Evolutionary conservation across 257 asterid species (phyloP).

Genomic region (Solanum bulbocastanum): DNA sequence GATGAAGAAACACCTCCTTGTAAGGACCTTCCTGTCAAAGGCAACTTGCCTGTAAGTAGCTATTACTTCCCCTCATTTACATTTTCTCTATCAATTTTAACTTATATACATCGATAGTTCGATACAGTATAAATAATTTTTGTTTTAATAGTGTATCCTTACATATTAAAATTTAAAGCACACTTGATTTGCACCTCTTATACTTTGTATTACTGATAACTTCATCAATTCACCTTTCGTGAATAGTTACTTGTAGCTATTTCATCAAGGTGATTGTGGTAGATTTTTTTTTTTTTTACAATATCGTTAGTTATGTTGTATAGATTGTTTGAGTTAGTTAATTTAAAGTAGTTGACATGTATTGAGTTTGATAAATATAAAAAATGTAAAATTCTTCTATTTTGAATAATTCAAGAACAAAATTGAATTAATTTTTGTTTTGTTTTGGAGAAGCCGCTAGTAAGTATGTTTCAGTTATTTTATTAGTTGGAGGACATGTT

Average conservation of each 20-base stretch:
- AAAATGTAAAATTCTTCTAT: background rate
- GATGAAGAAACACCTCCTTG: background rate
- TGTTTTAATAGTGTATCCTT: background rate
- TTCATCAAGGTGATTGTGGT: background rate
- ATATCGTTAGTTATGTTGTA: background rate
- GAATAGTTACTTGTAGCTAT: background rate
- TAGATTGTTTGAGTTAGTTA: background rate
- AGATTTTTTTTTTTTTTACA: too few relatives aligned
- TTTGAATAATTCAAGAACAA: background rate
- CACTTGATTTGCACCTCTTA: background rate
- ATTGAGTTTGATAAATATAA: background rate
- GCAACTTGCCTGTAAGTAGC: background rate
- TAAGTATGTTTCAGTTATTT: background rate
- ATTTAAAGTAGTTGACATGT: background rate
- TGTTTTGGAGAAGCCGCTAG: too few relatives aligned
- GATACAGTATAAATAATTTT: background rate
- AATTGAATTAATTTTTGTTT: background rate
- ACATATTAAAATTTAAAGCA: background rate
- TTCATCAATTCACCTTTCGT: background rate
- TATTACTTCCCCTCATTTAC: background rate
- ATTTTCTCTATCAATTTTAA: background rate
- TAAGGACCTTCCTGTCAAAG: background rate
- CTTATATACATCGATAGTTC: background rate
- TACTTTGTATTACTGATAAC: background rate
- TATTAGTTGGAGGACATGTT: background rate